These are phyloP conservation scores for Hericium erinaceus DNA, from an alignment of 768 basidiomycete species.

Conservation along the genomic window DNA sequence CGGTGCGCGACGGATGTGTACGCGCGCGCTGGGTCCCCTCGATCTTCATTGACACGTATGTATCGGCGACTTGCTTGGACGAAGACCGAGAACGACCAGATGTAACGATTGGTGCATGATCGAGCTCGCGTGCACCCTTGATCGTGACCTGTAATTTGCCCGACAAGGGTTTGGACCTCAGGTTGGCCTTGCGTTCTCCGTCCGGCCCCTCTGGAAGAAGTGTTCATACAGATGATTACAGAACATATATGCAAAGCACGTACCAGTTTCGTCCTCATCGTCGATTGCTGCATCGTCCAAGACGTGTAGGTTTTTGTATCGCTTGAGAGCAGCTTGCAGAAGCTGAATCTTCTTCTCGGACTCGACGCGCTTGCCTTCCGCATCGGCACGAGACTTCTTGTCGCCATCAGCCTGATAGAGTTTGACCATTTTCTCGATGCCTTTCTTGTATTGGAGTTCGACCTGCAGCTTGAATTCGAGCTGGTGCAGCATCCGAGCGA, in stretches of 20 bases:
- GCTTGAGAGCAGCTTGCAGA: constrained; percentile 82
- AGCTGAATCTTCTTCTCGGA: constrained; percentile 96
- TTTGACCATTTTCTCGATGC: constrained; percentile 98
- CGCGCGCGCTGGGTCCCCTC: constrained; percentile 91
- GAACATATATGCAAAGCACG: neutral
- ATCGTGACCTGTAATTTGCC: constrained; percentile 87
- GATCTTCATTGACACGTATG: constrained; percentile 88
- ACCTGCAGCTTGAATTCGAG: constrained; percentile 99
- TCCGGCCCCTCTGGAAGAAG: constrained; percentile 22
- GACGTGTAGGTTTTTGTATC: constrained; percentile 93
- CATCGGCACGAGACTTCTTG: constrained; percentile 89
- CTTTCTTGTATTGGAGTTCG: constrained; percentile 95
- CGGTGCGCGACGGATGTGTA: constrained; percentile 87
- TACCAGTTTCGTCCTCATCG: constrained; percentile 60
- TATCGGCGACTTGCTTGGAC: constrained; percentile 72
- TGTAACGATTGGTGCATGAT: constrained; percentile 74
- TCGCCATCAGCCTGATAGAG: constrained; percentile 95
- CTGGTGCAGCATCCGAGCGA: constrained; percentile 95
- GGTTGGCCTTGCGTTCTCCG: constrained; percentile 85
- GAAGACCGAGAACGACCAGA: constrained; percentile 62
- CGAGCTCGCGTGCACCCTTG: constrained; percentile 86
- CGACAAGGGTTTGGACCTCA: constrained; percentile 88
- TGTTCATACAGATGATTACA: neutral
- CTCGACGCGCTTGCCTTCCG: constrained; percentile 89
- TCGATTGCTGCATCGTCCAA: constrained; percentile 73